Base-by-base conservation (phyloP, 1,284 basidiomycete genomes). In the Trametes hirsuta region DNA sequence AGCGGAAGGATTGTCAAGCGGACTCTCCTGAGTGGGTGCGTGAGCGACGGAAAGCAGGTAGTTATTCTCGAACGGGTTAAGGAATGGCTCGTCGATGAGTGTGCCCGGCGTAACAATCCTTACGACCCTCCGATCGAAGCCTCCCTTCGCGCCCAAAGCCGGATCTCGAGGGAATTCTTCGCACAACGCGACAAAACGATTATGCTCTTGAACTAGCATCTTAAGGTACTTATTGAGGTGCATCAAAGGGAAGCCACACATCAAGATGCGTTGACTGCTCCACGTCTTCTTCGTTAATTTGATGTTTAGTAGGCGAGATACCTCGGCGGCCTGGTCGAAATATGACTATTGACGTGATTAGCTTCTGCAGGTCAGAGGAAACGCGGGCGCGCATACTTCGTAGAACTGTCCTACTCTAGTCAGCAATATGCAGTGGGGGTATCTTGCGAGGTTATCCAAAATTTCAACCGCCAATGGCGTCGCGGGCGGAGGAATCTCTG, bases 361-460 rank as follows among this genome's bases (percentile, higher is more conserved):
- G 51, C 35, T 30, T 41, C 22, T 42, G 30, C 54, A 30, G 25
- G 22, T 35, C 11, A 12, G 2, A 14, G 42, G 1, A 10, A 18
- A 14, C 9, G 22, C 1, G 47, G 45, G 21, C 34, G 12, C 9
- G 55, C 76, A 56, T 71, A 94, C 95, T 83, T 98, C 95, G 73
- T 96, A 98, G 74, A 98, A 98, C 68, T 94, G 90, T 18, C 95
- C 95, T 12, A 97, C 94, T 57, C 94, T 86, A 3, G 95, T 97
- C 6, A 98, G 81, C 18, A 97, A 79, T 36, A 97, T 83, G 70
- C 94, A 96, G 70, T 95, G 91, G 12, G 95, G 91, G 72, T 94
- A 97, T 53, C 80, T 84, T 39, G 79, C 76, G 39, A 91, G 80
- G 71, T 96, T 94, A 18, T 84, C 75, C 62, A 86, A 79, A 22